phyloP scores from a whole-genome alignment of 495 filamentous ascomycete genomes.

The Aspergillus wentii region DNA sequence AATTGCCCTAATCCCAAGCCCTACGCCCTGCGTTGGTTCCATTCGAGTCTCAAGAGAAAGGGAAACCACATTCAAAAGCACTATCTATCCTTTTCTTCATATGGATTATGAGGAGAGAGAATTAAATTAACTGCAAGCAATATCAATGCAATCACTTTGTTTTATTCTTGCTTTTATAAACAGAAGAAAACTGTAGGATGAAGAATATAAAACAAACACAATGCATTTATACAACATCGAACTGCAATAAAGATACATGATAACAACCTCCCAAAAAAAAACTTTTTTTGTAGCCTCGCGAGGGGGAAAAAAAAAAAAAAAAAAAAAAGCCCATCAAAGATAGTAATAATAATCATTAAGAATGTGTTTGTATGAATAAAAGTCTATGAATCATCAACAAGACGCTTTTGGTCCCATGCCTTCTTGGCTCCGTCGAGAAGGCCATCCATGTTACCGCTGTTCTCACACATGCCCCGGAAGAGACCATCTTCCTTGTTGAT shows the following conservation, averaged over 20 bases:
- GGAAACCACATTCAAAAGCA: not conserved
- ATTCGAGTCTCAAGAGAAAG: not conserved
- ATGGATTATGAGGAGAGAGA: no score
- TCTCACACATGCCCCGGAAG: conserved; percentile 93
- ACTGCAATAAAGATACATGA: not conserved
- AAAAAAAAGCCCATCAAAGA: not conserved
- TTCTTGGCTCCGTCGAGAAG: conserved; percentile 73
- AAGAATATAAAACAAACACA: not conserved
- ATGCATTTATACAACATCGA: conserved; percentile 1
- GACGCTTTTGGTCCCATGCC: conserved; percentile 51
- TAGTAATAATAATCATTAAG: conserved; percentile 5
- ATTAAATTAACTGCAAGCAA: no score
- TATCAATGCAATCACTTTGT: no score
- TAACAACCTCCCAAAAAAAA: not conserved
- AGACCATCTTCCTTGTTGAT: conserved; percentile 60
- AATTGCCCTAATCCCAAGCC: no score
- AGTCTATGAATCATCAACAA: conserved; percentile 44
- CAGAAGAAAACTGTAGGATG: no score
- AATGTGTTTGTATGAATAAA: not conserved
- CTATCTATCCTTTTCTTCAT: not conserved
- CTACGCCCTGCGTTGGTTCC: no score
- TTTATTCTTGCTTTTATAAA: no score
- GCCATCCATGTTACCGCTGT: conserved; percentile 77
- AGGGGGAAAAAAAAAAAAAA: not conserved
- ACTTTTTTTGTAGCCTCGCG: no score